Conservation (phyloP, 106 monocot species). For the Allium cepa region DNA sequence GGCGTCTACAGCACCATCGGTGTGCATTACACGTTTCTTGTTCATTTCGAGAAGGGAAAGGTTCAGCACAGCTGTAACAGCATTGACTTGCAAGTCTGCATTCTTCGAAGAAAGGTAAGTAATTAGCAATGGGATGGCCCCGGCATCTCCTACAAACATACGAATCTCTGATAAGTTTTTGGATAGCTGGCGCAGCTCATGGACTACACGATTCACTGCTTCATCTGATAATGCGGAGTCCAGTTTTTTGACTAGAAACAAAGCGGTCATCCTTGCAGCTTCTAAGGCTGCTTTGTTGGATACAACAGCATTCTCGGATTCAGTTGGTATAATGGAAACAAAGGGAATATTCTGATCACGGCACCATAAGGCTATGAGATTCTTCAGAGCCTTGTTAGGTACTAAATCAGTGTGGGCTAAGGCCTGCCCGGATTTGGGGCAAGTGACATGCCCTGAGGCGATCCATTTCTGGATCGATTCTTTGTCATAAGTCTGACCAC, state of each 20-base stretch:
- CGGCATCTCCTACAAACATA: constrained; percentile 60
- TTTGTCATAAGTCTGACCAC: constrained; percentile 88
- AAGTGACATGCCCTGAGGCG: constrained; percentile 62
- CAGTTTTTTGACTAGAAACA: constrained; percentile 58
- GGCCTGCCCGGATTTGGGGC: constrained; percentile 70
- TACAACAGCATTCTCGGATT: not conserved
- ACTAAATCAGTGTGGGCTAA: constrained; percentile 35
- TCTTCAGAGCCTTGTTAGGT: constrained; percentile 63
- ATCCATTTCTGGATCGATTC: constrained; percentile 74
- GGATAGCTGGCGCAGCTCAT: constrained; percentile 70
- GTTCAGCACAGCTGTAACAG: constrained; percentile 78
- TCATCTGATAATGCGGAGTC: constrained; percentile 16
- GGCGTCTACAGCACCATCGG: constrained; percentile 42
- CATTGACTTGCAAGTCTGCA: constrained; percentile 48
- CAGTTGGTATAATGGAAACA: constrained; percentile 2
- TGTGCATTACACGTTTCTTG: constrained; percentile 65
- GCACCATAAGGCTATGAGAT: constrained; percentile 59
- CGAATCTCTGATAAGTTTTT: constrained; percentile 49
- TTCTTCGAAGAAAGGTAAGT: constrained; percentile 48
- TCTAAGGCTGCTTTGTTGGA: constrained; percentile 70
- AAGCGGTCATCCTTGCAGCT: constrained; percentile 73
- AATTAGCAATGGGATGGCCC: constrained; percentile 61
- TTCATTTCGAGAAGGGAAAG: constrained; percentile 80
- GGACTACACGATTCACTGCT: constrained; percentile 48
- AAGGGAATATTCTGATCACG: constrained; percentile 51